phyloP scores from a whole-genome alignment of 2,329 filamentous ascomycete genomes.

The Aureobasidium mangrovei region DNA sequence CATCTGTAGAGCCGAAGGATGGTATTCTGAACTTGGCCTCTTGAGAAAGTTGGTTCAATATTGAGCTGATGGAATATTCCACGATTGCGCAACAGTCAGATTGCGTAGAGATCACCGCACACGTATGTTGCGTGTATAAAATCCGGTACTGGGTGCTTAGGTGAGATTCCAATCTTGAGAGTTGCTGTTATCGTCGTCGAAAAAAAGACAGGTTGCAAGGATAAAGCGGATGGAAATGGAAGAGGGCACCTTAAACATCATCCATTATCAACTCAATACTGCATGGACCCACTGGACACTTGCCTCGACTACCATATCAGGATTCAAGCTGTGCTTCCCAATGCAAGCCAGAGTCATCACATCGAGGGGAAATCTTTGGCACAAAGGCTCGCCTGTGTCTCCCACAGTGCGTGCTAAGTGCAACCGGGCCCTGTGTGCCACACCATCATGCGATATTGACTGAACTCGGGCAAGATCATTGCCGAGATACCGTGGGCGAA shows the following conservation, averaged over 20 bases:
- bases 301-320: constrained; percentile 9
- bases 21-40: neutral
- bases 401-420: constrained; percentile 5
- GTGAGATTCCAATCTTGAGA: neutral
- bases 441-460: constrained; percentile 7
- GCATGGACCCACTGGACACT: neutral
- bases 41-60: neutral
- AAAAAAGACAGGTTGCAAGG: neutral
- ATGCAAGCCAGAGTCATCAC: neutral
- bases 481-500: constrained; percentile 5
- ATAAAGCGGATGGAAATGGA: neutral
- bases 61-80: neutral
- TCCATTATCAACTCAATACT: neutral
- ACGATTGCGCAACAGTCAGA: constrained; percentile 8
- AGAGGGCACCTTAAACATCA: constrained; percentile 3
- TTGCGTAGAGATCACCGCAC: neutral
- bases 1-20: neutral
- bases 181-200: neutral
- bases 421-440: neutral
- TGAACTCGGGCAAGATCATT: constrained; percentile 8
- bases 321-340: neutral
- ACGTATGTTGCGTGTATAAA: neutral
- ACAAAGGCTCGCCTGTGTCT: neutral
- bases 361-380: constrained; percentile 5
- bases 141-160: neutral